Evolutionary conservation across 257 asterid genomes (phyloP), one percentile per base, ranked within the genome.

Genomic region (Euphrasia confusa): DNA sequence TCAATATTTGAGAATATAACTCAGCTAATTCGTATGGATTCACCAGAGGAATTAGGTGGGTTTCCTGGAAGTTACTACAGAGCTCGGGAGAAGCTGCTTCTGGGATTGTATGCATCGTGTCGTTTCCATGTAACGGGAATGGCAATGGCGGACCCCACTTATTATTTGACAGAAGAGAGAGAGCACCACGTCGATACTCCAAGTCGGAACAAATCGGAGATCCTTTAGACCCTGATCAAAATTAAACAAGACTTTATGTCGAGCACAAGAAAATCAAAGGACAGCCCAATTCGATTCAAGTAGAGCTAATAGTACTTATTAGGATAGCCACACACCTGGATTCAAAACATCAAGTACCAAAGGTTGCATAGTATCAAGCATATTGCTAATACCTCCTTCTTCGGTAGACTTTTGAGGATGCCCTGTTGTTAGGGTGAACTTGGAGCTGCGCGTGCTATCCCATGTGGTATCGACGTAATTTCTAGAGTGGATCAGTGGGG

Each of bases 161-260:
- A 50, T 50, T 4, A 26, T 72, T 88, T 88, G 96, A 88, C 96
- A 88, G 96, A 86, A 88, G 96, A 88, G 96, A 88, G 96, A 88
- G 96, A 88, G 96, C 96, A 83, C 93, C n/a, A n/a, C n/a, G n/a
- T n/a, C n/a, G n/a, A n/a, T n/a, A n/a, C n/a, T 70, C 85, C 65
- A 70, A 49, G 26, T 14, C 60, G 63, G 79, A 63, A 39, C 81
- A 73, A 63, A 78, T 66, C 64, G 69, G 28, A 40, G 95, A 66
- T 66, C 80, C 85, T 80, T 79, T 82, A 59, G 71, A 68, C 58
- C 86, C 95, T 87, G 73, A 14, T 21, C 24, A 21, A 45, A 13
- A 45, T 45, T 45, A 12, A 45, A 45, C 52, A 12, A 45, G 52
- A 13, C 12, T 12, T 12, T 13, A 21, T 21, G 24, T 21, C 24